Percentiles rank a stretch among this genome's conserved stretches.
Evolutionary conservation across 768 basidiomycete genomes (phyloP).

Genomic region (Lactarius evosmus): DNA sequence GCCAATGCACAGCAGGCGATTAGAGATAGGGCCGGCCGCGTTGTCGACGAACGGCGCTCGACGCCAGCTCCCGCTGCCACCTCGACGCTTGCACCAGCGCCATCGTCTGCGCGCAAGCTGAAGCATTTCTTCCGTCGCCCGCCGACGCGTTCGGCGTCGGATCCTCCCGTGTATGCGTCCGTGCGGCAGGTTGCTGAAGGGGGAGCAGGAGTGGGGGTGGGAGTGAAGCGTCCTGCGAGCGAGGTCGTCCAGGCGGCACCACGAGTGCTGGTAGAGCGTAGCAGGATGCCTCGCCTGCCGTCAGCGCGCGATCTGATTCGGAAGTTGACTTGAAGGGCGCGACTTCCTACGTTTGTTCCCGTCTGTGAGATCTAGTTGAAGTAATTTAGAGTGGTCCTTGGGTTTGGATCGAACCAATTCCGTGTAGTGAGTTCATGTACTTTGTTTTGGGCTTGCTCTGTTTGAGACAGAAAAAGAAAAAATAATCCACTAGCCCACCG

Average conservation of each 20-base stretch:
- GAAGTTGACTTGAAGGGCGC: slow-evolving; percentile 16
- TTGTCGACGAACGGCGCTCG: neutral
- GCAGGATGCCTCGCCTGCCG: slow-evolving; percentile 24
- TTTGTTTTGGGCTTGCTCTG: too few relatives aligned
- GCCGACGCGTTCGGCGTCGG: slow-evolving; percentile 18
- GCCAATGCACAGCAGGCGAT: neutral
- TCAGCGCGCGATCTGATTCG: slow-evolving; percentile 19
- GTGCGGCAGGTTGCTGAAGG: neutral
- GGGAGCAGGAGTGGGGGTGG: neutral
- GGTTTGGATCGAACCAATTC: neutral
- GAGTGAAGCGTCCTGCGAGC: slow-evolving; percentile 15
- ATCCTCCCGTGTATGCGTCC: slow-evolving; percentile 13
- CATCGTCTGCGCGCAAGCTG: slow-evolving; percentile 10
- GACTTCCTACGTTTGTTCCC: neutral
- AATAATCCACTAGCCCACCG: slow-evolving; percentile 45
- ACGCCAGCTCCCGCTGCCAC: neutral
- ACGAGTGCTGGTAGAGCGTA: slow-evolving; percentile 15
- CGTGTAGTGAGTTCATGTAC: too few relatives aligned
- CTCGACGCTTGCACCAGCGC: neutral
- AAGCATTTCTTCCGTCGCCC: slow-evolving; percentile 23
- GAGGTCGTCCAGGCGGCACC: slow-evolving; percentile 11
- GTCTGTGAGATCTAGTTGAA: neutral
- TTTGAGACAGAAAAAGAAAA: neutral
- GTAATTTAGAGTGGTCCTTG: neutral
- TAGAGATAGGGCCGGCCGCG: neutral